Evolutionary conservation across 2,329 filamentous ascomycete species (phyloP).

Genomic region (Epichloe baconii): DNA sequence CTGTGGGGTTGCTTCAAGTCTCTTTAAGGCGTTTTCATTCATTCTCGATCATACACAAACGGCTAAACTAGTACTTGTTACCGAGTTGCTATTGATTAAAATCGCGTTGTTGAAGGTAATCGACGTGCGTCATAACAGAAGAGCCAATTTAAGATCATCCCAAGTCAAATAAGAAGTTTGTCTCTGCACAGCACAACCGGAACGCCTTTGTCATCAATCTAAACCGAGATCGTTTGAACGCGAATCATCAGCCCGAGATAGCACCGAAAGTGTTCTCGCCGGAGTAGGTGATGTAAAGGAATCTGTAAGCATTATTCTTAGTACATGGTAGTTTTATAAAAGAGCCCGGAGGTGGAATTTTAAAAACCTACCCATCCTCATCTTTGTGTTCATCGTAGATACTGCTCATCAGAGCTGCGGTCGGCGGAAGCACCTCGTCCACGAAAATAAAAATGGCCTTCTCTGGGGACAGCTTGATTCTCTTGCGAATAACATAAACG

Average conservation of each 20-base stretch:
- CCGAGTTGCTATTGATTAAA: not conserved
- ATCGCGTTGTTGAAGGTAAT: not conserved
- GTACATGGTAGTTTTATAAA: not conserved
- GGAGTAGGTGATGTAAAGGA: conserved; percentile 98
- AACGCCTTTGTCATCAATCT: conserved; percentile 16
- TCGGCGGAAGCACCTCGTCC: conserved; percentile 92
- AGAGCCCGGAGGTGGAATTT: not conserved
- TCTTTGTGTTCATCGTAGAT: conserved; percentile 99
- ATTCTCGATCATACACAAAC: not conserved
- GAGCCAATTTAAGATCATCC: not conserved
- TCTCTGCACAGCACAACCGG: conserved; percentile 18
- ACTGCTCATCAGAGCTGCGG: conserved; percentile 95
- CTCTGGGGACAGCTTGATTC: conserved; percentile 98
- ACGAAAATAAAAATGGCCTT: conserved; percentile 99
- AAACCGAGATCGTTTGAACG: not conserved
- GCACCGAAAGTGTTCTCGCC: conserved; percentile 96
- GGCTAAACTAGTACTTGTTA: not conserved
- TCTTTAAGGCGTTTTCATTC: not conserved
- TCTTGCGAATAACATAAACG: conserved; percentile 99
- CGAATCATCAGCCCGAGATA: conserved; percentile 7
- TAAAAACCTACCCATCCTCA: conserved; percentile 46
- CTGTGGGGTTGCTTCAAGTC: not conserved
- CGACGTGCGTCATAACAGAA: conserved; percentile 8
- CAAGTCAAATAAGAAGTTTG: conserved; percentile 9
- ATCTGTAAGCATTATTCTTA: conserved; percentile 35